A percentile compares a stretch with the other conserved stretches of the same genome.
Evolutionary conservation across 1,284 basidiomycete genomes (phyloP).

Genomic region (Microbotryum intermedium): DNA sequence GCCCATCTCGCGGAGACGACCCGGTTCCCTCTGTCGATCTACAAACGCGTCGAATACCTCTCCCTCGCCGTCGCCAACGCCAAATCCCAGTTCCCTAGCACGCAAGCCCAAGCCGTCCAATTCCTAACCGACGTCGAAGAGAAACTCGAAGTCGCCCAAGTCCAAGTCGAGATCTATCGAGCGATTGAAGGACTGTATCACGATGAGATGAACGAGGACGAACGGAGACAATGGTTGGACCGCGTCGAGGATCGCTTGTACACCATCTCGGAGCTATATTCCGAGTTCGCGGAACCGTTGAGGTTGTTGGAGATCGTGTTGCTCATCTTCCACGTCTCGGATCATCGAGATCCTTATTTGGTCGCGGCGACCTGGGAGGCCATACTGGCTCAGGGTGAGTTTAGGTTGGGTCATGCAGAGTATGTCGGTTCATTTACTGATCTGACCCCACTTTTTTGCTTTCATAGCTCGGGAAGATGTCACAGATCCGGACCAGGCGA

Average conservation of each 20-base stretch:
- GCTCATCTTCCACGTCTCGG: constrained; percentile 85
- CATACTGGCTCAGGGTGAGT: constrained; percentile 67
- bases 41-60: constrained; percentile 72
- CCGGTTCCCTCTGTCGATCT: constrained; percentile 48
- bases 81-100: constrained; percentile 65
- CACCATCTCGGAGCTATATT: constrained; percentile 59
- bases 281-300: constrained; percentile 78
- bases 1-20: constrained; percentile 76
- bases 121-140: constrained; percentile 91
- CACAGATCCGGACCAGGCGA: constrained; percentile 46
- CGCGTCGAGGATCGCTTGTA: constrained; percentile 48
- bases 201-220: constrained; percentile 39
- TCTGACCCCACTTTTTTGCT: constrained; percentile 23
- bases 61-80: constrained; percentile 91
- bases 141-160: constrained; percentile 91
- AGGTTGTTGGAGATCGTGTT: constrained; percentile 76
- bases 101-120: constrained; percentile 69
- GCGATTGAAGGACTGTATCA: constrained; percentile 39
- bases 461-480: constrained; percentile 41
- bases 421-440: constrained; percentile 25
- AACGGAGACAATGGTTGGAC: constrained; percentile 54
- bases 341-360: constrained; percentile 74
- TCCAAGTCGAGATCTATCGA: constrained; percentile 71
- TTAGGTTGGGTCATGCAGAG: constrained; percentile 16
- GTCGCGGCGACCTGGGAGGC: constrained; percentile 80